Evolutionary conservation across 139 green algal genomes (phyloP).

Genomic region (Chlorella sp.): DNA sequence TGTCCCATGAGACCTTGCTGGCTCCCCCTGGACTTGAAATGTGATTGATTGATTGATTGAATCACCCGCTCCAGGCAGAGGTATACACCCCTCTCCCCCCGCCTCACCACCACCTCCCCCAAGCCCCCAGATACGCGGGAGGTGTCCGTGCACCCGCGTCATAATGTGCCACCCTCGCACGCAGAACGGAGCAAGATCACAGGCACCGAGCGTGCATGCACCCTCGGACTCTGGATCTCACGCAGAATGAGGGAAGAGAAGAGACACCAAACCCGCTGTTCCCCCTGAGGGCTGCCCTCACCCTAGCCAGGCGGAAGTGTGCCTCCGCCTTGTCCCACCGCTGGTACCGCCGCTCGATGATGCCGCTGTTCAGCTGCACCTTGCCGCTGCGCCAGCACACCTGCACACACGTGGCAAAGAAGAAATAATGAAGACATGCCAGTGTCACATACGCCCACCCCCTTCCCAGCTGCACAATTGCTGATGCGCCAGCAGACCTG

Average conservation of each 20-base stretch:
- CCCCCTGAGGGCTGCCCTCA: too few relatives aligned
- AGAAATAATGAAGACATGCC: neutral
- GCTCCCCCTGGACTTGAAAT: too few relatives aligned
- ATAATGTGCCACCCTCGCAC: neutral
- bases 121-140: neutral
- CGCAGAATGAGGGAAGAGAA: too few relatives aligned
- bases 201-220: too few relatives aligned
- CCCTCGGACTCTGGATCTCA: too few relatives aligned
- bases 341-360: slow-evolving; percentile 64
- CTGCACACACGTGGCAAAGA: slow-evolving; percentile 15
- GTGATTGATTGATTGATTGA: too few relatives aligned
- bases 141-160: neutral
- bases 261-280: too few relatives aligned
- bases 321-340: slow-evolving; percentile 55
- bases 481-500: slow-evolving; percentile 52
- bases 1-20: too few relatives aligned
- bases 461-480: slow-evolving; percentile 86
- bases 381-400: slow-evolving; percentile 78
- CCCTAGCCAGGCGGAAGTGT: slow-evolving; percentile 60
- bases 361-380: slow-evolving; percentile 84
- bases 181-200: neutral
- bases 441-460: neutral
- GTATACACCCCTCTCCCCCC: neutral
- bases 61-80: too few relatives aligned
- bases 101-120: neutral